These are phyloP conservation scores for Euphrasia arctica DNA, from an alignment of 305 asterid species.

Conservation along the genomic window DNA sequence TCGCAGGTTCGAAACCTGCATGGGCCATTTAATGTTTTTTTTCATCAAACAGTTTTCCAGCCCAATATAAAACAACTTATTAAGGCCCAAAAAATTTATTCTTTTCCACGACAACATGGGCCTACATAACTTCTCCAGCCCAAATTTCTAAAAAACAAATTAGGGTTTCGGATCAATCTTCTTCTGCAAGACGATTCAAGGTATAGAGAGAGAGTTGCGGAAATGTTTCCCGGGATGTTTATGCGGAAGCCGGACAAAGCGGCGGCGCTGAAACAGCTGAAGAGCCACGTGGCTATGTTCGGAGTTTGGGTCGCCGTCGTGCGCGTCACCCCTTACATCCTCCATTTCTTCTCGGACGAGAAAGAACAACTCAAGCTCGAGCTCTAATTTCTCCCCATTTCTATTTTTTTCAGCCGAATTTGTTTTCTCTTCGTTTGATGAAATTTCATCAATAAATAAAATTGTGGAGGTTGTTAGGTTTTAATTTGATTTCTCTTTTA, in stretches of 20 bases:
- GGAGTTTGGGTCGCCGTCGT: constrained; percentile 65
- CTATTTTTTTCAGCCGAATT: not conserved
- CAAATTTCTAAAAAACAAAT: no score
- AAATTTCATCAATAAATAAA: not conserved
- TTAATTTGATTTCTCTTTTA: not conserved
- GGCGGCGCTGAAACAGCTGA: constrained; percentile 67
- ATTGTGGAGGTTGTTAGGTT: not conserved
- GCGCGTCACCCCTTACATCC: constrained; percentile 61
- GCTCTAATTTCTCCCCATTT: constrained; percentile 24
- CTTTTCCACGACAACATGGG: no score
- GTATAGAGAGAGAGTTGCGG: constrained; percentile 9
- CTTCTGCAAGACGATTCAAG: not conserved
- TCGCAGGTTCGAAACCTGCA: constrained; percentile 87
- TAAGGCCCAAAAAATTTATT: no score
- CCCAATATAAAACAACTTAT: no score
- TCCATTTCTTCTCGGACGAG: constrained; percentile 53
- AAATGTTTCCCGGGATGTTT: constrained; percentile 73
- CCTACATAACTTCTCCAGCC: no score
- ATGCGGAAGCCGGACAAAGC: constrained; percentile 68
- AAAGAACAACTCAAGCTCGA: constrained; percentile 55
- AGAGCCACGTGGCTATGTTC: constrained; percentile 51
- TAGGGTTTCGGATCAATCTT: constrained; percentile 1
- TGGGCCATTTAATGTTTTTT: constrained; percentile 28
- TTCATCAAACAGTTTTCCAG: no score
- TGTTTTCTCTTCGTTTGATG: not conserved